Conservation (phyloP, 2,329 filamentous ascomycete genomes). For the Knufia petricola region DNA sequence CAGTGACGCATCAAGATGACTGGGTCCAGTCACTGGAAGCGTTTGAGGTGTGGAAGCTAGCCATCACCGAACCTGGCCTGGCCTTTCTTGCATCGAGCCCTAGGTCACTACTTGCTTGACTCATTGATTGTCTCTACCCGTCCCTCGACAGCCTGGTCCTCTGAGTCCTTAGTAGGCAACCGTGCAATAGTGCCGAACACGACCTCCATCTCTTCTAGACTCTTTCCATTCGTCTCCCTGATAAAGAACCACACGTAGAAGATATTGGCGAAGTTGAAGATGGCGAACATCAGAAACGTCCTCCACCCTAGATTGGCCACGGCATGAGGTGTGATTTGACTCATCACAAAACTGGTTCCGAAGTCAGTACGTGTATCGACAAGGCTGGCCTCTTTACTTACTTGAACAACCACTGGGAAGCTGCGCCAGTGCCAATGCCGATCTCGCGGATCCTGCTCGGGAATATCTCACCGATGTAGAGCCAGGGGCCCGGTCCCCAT, state of each 20-base stretch:
- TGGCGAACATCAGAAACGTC: slow-evolving; percentile 43
- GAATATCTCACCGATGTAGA: slow-evolving; percentile 32
- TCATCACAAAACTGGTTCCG: slow-evolving; percentile 29
- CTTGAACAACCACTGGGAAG: slow-evolving; percentile 34
- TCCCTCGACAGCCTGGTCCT: slow-evolving; percentile 6
- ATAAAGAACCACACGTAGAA: slow-evolving; percentile 37
- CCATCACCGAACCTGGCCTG: too few relatives aligned
- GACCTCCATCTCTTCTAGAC: slow-evolving; percentile 38
- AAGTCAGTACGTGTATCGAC: too few relatives aligned
- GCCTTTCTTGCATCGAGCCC: too few relatives aligned
- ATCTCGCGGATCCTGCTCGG: slow-evolving; percentile 32
- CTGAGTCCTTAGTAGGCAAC: slow-evolving; percentile 15
- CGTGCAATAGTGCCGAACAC: slow-evolving; percentile 25
- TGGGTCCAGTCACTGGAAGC: too few relatives aligned
- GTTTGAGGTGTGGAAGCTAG: too few relatives aligned
- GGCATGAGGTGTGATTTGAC: slow-evolving; percentile 33
- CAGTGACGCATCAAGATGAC: too few relatives aligned
- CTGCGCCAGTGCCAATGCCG: slow-evolving; percentile 31
- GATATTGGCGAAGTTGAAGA: slow-evolving; percentile 40
- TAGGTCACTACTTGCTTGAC: slow-evolving; percentile 4
- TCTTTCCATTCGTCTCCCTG: slow-evolving; percentile 33
- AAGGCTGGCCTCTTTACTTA: too few relatives aligned
- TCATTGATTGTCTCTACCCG: slow-evolving; percentile 12
- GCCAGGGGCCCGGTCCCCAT: slow-evolving; percentile 30
- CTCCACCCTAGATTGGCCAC: slow-evolving; percentile 39